These are phyloP conservation scores for Penicillium turbatum DNA, from an alignment of 495 filamentous ascomycete species.

Conservation along the genomic window DNA sequence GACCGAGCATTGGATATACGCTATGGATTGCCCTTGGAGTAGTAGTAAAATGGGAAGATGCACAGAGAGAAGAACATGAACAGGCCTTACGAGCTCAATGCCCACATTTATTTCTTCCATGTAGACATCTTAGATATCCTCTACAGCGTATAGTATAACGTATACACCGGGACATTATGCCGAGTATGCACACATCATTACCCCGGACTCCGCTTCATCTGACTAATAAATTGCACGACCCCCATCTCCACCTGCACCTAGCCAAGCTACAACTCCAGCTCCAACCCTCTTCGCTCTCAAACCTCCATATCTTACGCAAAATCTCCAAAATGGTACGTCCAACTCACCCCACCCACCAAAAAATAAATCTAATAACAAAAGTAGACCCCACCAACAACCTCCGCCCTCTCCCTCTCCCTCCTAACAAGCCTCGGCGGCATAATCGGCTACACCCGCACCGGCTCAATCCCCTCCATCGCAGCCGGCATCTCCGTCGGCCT, in stretches of 20 bases:
- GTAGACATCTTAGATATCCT: too few species aligned
- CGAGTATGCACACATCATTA: slow-evolving; percentile 7
- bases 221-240: slow-evolving; percentile 9
- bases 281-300: neutral
- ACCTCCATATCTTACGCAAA: too few species aligned
- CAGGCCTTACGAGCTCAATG: neutral
- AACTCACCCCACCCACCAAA: neutral
- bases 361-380: slow-evolving; percentile 5
- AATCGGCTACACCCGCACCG: slow-evolving; percentile 76
- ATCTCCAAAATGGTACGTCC: too few species aligned
- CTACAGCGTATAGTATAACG: too few species aligned
- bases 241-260: neutral
- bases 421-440: slow-evolving; percentile 84
- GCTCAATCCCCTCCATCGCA: slow-evolving; percentile 77
- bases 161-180: too few species aligned
- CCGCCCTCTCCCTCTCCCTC: slow-evolving; percentile 70
- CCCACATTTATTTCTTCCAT: neutral
- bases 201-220: slow-evolving; percentile 9
- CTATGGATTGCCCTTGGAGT: neutral
- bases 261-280: neutral
- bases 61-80: neutral
- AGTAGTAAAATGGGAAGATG: neutral
- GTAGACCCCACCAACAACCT: slow-evolving; percentile 23
- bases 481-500: slow-evolving; percentile 79
- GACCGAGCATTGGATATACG: neutral